Conservation (phyloP, 257 asterid genomes). For the Thymus mandschuricus region DNA sequence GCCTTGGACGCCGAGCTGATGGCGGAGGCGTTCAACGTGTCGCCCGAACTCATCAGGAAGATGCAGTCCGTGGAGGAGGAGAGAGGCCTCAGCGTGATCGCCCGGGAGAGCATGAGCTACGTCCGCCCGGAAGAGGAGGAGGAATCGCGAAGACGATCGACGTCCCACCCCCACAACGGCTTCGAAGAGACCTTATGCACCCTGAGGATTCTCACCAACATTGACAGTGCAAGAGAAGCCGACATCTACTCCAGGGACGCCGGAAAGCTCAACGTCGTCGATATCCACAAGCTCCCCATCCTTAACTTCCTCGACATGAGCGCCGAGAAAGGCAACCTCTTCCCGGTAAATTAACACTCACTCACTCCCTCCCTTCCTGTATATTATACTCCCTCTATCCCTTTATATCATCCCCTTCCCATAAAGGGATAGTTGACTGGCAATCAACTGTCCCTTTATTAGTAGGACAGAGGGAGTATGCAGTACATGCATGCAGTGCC, state of each 20-base stretch:
- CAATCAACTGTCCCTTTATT: no score
- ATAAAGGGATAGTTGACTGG: no score
- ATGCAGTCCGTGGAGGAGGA: slow-evolving; percentile 46
- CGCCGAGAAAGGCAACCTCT: slow-evolving; percentile 60
- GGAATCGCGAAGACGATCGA: not conserved
- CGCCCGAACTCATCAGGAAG: slow-evolving; percentile 38
- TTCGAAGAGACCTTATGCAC: slow-evolving; percentile 58
- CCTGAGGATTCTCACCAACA: slow-evolving; percentile 49
- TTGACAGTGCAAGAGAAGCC: slow-evolving; percentile 46
- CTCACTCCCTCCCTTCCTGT: no score
- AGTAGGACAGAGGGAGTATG: no score
- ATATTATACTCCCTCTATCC: no score
- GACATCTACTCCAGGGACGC: slow-evolving; percentile 67
- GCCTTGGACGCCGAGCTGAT: slow-evolving; percentile 50
- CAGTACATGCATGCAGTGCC: no score
- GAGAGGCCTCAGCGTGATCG: slow-evolving; percentile 61
- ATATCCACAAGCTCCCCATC: slow-evolving; percentile 61
- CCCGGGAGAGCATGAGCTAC: slow-evolving; percentile 44
- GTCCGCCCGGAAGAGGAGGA: slow-evolving; percentile 50
- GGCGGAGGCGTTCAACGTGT: slow-evolving; percentile 63
- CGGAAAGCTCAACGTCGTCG: slow-evolving; percentile 59
- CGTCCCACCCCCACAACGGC: slow-evolving; percentile 33
- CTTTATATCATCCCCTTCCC: no score
- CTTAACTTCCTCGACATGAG: slow-evolving; percentile 70
- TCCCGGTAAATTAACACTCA: slow-evolving; percentile 29